Base-by-base conservation (phyloP, 2,329 filamentous ascomycete genomes). In the Tolypocladium amazonense region DNA sequence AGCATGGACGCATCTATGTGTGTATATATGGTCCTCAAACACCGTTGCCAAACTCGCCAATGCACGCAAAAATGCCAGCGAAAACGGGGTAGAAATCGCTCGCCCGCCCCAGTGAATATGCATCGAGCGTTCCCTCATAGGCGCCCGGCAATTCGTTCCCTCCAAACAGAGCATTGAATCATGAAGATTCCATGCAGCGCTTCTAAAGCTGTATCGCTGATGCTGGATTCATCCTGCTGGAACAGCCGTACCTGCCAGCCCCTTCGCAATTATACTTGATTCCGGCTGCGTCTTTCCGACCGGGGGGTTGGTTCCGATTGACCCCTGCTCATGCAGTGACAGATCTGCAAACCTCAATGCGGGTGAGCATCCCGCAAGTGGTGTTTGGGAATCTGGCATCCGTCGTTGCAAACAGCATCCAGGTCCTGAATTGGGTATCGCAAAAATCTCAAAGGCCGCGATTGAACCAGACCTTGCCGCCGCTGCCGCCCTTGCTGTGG, bases 391-490 rank as follows among this genome's bases (percentile, higher is more conserved):
- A 2, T 45, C 23, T 6, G 20, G 45, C 45, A 30, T 53, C 30
- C 30, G 18, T n/a, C 50, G 50, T 53, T n/a, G 30, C 50, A 53
- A n/a, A 23, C 11, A 23, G 30, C 30, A 20, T 35, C 50, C 18
- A 3, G n/a, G 50, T 20, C 20, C 27, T 30, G 27, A 14, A 35
- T 35, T 14, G 30, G 50, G 20, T 35, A 53, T 53, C 5, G 20
- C 27, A 58, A 20, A 18, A 15, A 33, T 15, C 33, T 75, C 77
- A 97, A 68, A 99, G 93, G 15, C 94, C 94, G 69, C 94, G 85
- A 75, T 99, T 97, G 76, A 99, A 97, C 72, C 95, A 90, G n/a
- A 99, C 89, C 78, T 91, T 80, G 0, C 90, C 92, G 59, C 83
- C 83, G 64, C 88, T 83, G 0, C 92, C 93, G 38, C 91, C 92